These are phyloP conservation scores for Botryosphaeria agaves DNA, from an alignment of 2,329 filamentous ascomycete species.

Conservation along the genomic window DNA sequence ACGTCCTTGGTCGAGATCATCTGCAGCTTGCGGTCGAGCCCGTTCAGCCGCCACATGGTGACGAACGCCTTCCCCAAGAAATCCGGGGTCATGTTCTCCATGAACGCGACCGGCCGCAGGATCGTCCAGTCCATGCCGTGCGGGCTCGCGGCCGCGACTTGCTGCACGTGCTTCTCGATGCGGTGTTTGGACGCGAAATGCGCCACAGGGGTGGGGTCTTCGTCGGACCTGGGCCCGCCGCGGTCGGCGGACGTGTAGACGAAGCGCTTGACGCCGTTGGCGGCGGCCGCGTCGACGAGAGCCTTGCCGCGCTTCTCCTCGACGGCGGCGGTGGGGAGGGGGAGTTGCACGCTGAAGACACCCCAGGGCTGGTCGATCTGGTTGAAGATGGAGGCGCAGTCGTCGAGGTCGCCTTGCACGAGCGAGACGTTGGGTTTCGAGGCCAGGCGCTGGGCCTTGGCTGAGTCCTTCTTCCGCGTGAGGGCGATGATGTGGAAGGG, in stretches of 20 bases:
- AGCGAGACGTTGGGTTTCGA: conserved; percentile 31
- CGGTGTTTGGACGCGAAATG: conserved; percentile 42
- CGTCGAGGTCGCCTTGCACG: conserved; percentile 39
- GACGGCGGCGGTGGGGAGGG: conserved; percentile 16
- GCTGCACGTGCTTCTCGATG: conserved; percentile 43
- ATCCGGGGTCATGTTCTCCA: conserved; percentile 37
- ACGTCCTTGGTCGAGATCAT: conserved; percentile 29
- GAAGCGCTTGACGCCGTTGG: conserved; percentile 38
- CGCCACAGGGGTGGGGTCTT: conserved; percentile 36
- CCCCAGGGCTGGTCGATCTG: conserved; percentile 34
- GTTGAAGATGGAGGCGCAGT: conserved; percentile 32
- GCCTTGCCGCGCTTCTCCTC: conserved; percentile 39
- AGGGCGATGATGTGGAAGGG: conserved; percentile 39
- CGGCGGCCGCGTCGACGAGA: conserved; percentile 40
- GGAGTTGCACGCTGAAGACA: conserved; percentile 43
- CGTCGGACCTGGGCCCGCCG: conserved; percentile 35
- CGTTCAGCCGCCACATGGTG: conserved; percentile 22
- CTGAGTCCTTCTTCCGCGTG: conserved; percentile 37
- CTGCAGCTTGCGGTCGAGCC: conserved; percentile 24
- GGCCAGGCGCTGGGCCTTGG: conserved; percentile 30
- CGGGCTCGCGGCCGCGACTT: conserved; percentile 20
- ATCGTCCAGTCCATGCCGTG: conserved; percentile 42
- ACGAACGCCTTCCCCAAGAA: conserved; percentile 32
- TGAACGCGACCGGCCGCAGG: conserved; percentile 43
- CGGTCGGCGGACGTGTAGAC: conserved; percentile 49